Evolutionary conservation across 495 filamentous ascomycete genomes (phyloP), one percentile per base, ranked within the genome.

Genomic region (Podospora sp.): DNA sequence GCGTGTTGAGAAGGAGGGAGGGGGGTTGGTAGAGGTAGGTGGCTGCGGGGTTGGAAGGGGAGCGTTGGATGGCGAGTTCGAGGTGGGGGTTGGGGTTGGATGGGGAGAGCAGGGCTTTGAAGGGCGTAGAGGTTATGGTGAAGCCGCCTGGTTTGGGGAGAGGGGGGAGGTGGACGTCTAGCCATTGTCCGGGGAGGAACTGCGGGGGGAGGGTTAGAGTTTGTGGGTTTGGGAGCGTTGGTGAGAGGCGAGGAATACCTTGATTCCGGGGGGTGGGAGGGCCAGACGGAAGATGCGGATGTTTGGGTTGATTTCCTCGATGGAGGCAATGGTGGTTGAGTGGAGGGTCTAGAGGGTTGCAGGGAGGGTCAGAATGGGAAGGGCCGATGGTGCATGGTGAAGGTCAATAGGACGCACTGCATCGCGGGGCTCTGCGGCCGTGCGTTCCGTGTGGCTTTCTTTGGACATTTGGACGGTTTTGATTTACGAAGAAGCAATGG

Each of bases 131-230:
- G n/a, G 91, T 92, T 62, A 96, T 91, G 59, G 91, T 95, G 81
- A 94, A 97, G 6, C 92, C 92, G 8, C 92, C 92, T 2, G 92
- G 88, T 75, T 88, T 85, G 56, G 84, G 66, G 55, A 90, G 79
- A 27, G 78, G 77, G 0, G 92, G 91, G 57, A 91, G 82, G 71
- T 91, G 87, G 6, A 94, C 87, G 73, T 97, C 94, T 62, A 97
- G 83, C 93, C 93, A 97, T 83, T 97, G 94, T 36, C 94, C 94
- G 1, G 94, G 90, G 27, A 89, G 80, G 77, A 94, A 95, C 86
- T 88, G 66, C n/a, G n/a, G n/a, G 12, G n/a, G 57, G 24, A 11
- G 22, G 40, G 18, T 51, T 46, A n/a, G 56, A 55, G 22, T 24
- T 25, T 25, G 18, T 24, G 29, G 27, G 57, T 9, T 50, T 65